A percentile compares a stretch with the other conserved stretches of the same genome.
Conservation (phyloP, 768 basidiomycete genomes). For the Boletus fagicola region DNA sequence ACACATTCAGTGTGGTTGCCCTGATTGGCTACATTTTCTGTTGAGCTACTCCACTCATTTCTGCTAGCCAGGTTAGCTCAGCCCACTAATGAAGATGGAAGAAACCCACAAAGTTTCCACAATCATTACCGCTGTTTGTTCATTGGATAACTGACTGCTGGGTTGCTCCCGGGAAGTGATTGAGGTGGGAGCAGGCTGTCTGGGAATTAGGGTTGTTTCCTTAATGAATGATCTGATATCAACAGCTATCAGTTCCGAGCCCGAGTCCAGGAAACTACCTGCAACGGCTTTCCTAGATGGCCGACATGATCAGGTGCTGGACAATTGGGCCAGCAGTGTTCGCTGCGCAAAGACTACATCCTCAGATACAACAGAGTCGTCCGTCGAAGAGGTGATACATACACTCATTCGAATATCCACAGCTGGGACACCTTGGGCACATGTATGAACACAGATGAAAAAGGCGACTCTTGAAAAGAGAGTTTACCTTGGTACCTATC, state of each 20-base stretch:
- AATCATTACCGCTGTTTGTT: background rate
- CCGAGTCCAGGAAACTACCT: background rate
- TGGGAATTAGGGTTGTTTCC: background rate
- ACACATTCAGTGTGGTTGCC: background rate
- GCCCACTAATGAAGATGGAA: background rate
- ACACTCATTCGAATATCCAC: background rate
- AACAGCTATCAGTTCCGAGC: no score
- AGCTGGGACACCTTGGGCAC: background rate
- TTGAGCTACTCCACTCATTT: background rate
- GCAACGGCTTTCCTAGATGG: background rate
- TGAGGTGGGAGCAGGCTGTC: background rate
- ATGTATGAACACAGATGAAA: background rate
- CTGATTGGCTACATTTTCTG: background rate
- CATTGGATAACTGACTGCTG: background rate
- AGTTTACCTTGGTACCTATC: slow-evolving; percentile 1
- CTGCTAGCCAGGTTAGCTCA: slow-evolving; percentile 1
- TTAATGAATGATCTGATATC: background rate
- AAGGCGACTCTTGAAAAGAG: background rate
- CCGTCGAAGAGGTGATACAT: background rate
- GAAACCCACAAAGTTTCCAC: background rate
- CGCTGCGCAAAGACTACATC: background rate
- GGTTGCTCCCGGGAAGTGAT: background rate
- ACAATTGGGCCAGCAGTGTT: background rate
- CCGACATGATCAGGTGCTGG: background rate
- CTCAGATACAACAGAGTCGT: background rate